Percentiles rank a stretch among this genome's conserved stretches.
Conservation (phyloP, 2,329 filamentous ascomycete species). For the Chrysoporthe cubensis region DNA sequence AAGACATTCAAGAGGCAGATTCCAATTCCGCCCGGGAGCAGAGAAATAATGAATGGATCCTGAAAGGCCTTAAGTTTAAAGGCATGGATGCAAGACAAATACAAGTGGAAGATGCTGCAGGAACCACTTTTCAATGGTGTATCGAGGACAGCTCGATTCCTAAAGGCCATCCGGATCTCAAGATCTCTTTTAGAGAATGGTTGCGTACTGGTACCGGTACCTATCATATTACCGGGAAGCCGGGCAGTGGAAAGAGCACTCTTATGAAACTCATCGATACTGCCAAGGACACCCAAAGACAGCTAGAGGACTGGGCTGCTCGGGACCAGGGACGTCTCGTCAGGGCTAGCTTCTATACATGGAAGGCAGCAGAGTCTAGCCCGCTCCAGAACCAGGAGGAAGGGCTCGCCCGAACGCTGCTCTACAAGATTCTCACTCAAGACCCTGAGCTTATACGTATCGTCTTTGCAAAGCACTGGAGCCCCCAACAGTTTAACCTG, state of each 20-base stretch:
- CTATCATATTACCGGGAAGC: conserved; percentile 11
- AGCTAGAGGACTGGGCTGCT: neutral
- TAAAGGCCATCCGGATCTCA: neutral
- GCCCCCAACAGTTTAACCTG: neutral
- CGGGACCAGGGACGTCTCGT: neutral
- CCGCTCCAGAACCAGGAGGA: neutral
- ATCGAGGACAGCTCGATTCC: neutral
- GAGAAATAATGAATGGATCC: neutral
- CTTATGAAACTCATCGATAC: conserved; percentile 11
- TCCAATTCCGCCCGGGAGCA: neutral
- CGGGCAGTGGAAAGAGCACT: conserved; percentile 12
- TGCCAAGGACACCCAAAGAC: neutral
- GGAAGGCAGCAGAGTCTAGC: conserved; percentile 2
- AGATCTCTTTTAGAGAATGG: neutral
- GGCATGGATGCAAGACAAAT: conserved; percentile 3
- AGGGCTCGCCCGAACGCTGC: neutral
- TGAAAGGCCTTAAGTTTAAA: neutral
- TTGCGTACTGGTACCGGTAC: neutral
- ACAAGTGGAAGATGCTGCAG: neutral
- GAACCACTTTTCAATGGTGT: conserved; percentile 3
- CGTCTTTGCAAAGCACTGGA: neutral
- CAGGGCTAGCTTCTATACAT: neutral
- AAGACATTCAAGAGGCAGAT: neutral
- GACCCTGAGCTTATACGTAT: neutral
- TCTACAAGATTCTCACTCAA: conserved; percentile 3